Evolutionary conservation across 768 basidiomycete species (phyloP), one percentile per base, ranked within the genome.

Genomic region (Cubamyces sp.): DNA sequence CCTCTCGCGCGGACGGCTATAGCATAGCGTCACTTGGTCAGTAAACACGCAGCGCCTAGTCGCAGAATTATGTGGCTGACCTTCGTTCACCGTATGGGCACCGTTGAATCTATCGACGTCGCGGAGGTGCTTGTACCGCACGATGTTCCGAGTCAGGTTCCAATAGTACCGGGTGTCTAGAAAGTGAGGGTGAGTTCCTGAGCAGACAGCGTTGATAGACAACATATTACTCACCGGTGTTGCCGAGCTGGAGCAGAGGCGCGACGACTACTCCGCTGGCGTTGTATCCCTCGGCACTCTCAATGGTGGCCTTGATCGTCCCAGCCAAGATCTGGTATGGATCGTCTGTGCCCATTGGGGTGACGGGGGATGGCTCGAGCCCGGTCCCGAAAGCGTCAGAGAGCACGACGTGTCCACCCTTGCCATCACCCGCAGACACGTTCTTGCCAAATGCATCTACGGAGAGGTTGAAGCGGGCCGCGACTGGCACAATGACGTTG

Each of bases 31-130:
- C 2, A 47, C 12, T 16, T 14, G 5, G 26, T 52, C 21, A 60
- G 58, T 6, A 1, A 1, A 28, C 28, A 16, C 5, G 15, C 14
- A 28, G 16, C 26, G 26, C 16, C 16, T 18, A 5, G 16, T 7
- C 21, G 11, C 42, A 49, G 71, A 34, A 5, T 62, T 25, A 43
- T 30, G 25, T 5, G n/a, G 66, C 83, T 68, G 66, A 87, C 88
- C 79, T 79, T 91, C 91, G 58, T 91, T 83, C 41, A 91, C 83
- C 1, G 89, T 90, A 70, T 91, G 91, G n/a, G 86, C 74, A 1
- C 67, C 76, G 59, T 28, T 73, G 55, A 65, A 69, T 3, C 48
- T 23, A 21, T 64, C 70, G 4, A 34, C 53, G 18, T 65, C 57
- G 15, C 42, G 40, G n/a, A 68, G 48, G 42, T 74, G 70, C 21